A percentile compares a stretch with the other conserved stretches of the same genome.
Evolutionary conservation across 257 asterid genomes (phyloP).

Genomic region (Capsicum pubescens): DNA sequence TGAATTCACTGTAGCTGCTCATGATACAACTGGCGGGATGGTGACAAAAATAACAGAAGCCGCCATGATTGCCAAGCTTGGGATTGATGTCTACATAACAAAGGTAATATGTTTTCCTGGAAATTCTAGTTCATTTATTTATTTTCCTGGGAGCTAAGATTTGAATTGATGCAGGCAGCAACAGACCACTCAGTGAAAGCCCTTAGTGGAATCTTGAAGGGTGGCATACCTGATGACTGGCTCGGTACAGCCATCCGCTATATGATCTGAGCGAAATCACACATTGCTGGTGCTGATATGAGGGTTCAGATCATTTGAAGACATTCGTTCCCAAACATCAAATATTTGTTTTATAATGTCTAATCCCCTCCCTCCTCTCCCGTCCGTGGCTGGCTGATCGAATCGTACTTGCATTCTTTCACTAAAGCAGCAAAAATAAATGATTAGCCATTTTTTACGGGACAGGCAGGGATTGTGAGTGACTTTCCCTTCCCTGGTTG

Average conservation of each 20-base stretch:
- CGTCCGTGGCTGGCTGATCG: background rate
- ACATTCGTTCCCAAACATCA: background rate
- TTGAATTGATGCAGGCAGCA: no score
- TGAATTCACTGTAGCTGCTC: slow-evolving; percentile 83
- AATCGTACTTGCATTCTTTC: background rate
- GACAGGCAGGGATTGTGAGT: background rate
- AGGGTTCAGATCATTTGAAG: slow-evolving; percentile 3
- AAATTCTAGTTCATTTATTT: background rate
- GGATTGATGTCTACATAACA: slow-evolving; percentile 87
- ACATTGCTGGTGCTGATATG: background rate
- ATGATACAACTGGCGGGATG: slow-evolving; percentile 98
- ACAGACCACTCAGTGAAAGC: no score
- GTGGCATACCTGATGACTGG: no score
- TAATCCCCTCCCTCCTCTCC: background rate
- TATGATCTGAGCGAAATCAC: slow-evolving; percentile 35
- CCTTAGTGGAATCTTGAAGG: no score
- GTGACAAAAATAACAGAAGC: slow-evolving; percentile 92
- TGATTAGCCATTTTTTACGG: background rate
- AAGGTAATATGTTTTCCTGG: slow-evolving; percentile 53
- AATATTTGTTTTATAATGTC: background rate
- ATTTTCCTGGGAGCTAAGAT: no score
- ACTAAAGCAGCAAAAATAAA: background rate
- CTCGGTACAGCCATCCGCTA: no score
- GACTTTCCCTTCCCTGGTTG: background rate
- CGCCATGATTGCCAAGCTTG: slow-evolving; percentile 88